phyloP scores from a whole-genome alignment of 345 rosid genomes.

The Eucalyptus decipiens region DNA sequence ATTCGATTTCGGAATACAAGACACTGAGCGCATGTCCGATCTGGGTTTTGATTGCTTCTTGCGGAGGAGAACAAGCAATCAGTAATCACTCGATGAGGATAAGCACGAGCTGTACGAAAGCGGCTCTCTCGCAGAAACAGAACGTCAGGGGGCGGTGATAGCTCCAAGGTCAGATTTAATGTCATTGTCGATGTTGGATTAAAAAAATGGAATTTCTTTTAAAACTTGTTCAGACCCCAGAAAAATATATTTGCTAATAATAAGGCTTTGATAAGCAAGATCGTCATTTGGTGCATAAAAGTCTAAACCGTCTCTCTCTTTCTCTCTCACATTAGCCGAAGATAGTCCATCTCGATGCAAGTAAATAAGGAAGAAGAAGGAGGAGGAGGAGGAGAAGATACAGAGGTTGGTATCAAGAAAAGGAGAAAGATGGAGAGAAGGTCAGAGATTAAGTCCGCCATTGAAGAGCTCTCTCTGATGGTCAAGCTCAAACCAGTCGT shows the following conservation, averaged over 20 bases:
- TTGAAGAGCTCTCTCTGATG: slow-evolving; percentile 61
- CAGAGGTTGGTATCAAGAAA: slow-evolving; percentile 40
- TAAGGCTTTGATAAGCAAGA: background rate
- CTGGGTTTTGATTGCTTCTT: background rate
- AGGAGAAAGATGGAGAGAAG: slow-evolving; percentile 52
- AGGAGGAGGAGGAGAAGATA: background rate
- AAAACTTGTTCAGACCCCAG: background rate
- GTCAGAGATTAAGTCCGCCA: slow-evolving; percentile 62
- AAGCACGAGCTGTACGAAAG: background rate
- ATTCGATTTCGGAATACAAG: background rate
- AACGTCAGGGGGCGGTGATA: background rate
- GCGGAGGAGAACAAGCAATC: background rate
- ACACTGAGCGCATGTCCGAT: no score
- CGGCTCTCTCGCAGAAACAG: background rate
- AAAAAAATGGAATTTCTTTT: background rate
- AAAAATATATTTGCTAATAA: background rate
- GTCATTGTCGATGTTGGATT: background rate
- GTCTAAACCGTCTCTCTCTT: background rate
- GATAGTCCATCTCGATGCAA: background rate
- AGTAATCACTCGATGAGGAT: background rate
- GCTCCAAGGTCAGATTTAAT: background rate
- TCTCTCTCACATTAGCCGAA: background rate
- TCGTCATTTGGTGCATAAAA: background rate
- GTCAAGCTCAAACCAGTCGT: slow-evolving; percentile 20
- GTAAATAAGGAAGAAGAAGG: background rate